Evolutionary conservation across 2,329 filamentous ascomycete species (phyloP), one percentile per base, ranked within the genome.

Genomic region (Scedosporium aurantiacum): DNA sequence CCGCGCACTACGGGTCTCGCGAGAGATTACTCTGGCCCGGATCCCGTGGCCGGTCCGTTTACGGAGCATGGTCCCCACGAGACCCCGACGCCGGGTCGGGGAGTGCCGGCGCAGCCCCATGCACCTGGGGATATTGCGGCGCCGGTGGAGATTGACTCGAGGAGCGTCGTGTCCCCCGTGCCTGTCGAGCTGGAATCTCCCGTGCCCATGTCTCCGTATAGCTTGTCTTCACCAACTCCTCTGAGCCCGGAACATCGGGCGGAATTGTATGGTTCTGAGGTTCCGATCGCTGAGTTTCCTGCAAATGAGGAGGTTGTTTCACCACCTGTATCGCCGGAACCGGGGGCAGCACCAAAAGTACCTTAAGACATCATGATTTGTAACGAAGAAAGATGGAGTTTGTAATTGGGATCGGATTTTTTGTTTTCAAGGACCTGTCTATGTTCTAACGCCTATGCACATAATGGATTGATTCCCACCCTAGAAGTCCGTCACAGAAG

Each of bases 91-190:
- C 72, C 73, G 3, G 69, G 67, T 2, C 70, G 73, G 40, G 75
- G 75, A 0, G 78, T 80, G 23, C 76, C 78, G 2, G 60, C 73
- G 23, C 68, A 69, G 54, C 79, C 82, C 6, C 71, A 80, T 12
- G 72, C 70, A 14, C 80, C 81, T 3, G 74, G 72, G 8, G 79
- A 83, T 65, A 81, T 82, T 47, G 69, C 74, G 0, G 73, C 72
- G 21, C 76, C 82, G 3, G 80, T 84, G 2, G 82, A 85, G 72
- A 80, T 85, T 12, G 80, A 78, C 63, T 76, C 77, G 55, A 64
- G 58, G 57, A 61, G 58, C 65, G 63, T 45, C 62, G 64, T 47
- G 59, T 60, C 25, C 40, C 27, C 16, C 21, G 23, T 28, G 5
- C 28, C 56, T 16, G 23, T 16, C 12, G 43, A 8, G 32, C 23